Percentiles rank a stretch among this genome's conserved stretches.
Conservation (phyloP, 495 filamentous ascomycete species). For the Penicillium arizonense region DNA sequence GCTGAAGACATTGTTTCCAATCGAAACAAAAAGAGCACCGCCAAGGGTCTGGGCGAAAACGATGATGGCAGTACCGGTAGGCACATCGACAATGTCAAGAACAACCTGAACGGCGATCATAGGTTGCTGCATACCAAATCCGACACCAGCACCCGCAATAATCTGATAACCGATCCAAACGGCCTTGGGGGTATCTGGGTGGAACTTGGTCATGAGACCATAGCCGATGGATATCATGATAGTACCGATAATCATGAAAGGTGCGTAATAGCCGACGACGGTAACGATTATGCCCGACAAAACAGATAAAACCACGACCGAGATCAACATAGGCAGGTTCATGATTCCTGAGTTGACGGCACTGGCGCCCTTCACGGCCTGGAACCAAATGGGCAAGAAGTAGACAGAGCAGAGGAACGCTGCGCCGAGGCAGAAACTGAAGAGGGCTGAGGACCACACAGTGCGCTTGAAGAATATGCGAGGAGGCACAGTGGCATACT, state of each 20-base stretch:
- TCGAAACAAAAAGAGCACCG: constrained; percentile 63
- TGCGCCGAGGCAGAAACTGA: constrained; percentile 53
- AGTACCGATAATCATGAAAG: constrained; percentile 58
- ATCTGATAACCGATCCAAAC: constrained; percentile 63
- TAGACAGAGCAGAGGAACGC: constrained; percentile 41
- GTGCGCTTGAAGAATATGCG: constrained; percentile 43
- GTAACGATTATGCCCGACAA: constrained; percentile 52
- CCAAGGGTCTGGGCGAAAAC: constrained; percentile 71
- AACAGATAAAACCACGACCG: constrained; percentile 28
- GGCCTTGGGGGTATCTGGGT: constrained; percentile 34
- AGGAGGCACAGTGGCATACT: constrained; percentile 30
- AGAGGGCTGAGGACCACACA: constrained; percentile 47
- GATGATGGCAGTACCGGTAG: constrained; percentile 47
- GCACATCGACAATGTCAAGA: constrained; percentile 18
- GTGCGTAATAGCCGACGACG: constrained; percentile 65
- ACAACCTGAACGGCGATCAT: constrained; percentile 32
- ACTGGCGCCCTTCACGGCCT: constrained; percentile 57
- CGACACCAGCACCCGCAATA: constrained; percentile 53
- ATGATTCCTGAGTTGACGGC: constrained; percentile 62
- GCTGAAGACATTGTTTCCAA: constrained; percentile 63
- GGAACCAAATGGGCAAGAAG: constrained; percentile 46
- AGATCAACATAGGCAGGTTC: constrained; percentile 37
- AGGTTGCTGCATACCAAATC: constrained; percentile 46
- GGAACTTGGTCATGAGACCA: constrained; percentile 62
- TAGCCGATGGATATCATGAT: constrained; percentile 57